Percentiles rank a stretch among this genome's conserved stretches.
Evolutionary conservation across 2,329 filamentous ascomycete genomes (phyloP).

Genomic region (Plectosphaerella plurivora): DNA sequence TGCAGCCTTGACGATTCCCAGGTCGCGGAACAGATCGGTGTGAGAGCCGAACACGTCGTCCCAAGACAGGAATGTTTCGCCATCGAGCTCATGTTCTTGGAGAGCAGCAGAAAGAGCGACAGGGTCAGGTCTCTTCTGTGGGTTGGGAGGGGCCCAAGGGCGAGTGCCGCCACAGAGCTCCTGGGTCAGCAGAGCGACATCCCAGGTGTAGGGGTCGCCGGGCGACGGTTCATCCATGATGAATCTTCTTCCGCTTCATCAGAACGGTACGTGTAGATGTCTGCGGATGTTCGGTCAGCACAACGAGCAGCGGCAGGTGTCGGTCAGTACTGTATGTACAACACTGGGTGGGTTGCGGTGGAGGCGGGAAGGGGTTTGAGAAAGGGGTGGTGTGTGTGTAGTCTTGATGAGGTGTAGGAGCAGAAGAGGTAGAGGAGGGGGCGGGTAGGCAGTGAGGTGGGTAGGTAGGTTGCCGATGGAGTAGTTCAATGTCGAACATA

Average conservation of each 20-base stretch:
- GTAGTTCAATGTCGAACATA: no score
- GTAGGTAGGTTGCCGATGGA: no score
- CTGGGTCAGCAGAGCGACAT: slow-evolving; percentile 59
- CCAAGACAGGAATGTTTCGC: slow-evolving; percentile 56
- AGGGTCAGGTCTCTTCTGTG: slow-evolving; percentile 44
- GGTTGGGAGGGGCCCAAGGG: slow-evolving; percentile 38
- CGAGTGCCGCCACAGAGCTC: slow-evolving; percentile 56
- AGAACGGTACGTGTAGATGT: background rate
- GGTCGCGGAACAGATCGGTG: slow-evolving; percentile 43
- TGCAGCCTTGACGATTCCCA: slow-evolving; percentile 53
- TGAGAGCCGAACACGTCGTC: slow-evolving; percentile 43
- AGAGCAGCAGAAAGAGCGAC: slow-evolving; percentile 49
- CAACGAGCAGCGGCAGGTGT: no score
- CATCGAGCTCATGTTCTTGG: slow-evolving; percentile 60
- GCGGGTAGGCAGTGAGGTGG: no score
- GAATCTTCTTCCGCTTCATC: background rate
- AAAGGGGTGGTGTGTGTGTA: no score
- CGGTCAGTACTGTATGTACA: no score
- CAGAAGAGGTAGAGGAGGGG: no score
- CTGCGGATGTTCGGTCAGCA: background rate
- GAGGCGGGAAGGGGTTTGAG: no score
- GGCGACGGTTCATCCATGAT: slow-evolving; percentile 24
- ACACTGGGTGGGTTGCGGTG: no score
- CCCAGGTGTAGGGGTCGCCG: slow-evolving; percentile 72
- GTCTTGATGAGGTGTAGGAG: no score